Base-by-base conservation (phyloP, 768 basidiomycete genomes). In the Mycena sanguinolenta region DNA sequence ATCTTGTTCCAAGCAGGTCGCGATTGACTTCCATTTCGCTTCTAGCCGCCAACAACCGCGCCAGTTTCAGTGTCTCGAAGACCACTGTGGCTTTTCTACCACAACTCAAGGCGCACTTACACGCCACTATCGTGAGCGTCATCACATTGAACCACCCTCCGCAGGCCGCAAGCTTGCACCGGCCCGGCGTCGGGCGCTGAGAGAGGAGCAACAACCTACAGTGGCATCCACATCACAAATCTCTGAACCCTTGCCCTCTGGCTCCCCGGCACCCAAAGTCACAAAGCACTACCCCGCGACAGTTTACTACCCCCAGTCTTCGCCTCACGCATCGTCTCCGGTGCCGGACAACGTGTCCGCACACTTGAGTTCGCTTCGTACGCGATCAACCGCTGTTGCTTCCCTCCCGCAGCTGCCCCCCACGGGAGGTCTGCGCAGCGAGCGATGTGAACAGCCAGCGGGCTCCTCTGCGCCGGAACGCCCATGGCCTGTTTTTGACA, bases 111-210 rank as follows among this genome's bases (percentile, higher is more conserved):
- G 58, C 14, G 58, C 66, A 9, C 57, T 67, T n/a, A 67, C 66
- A 1, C 57, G 66, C 39, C 66, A 67, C 50, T 67, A 67, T 54
- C 66, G 66, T 25, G 66, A 67, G 23, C 58, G 58, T 12, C 66
- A 67, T 27, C n/a, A 30, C 3, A 60, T 61, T 10, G 66, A 67
- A 21, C 66, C 66, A 17, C 66, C 65, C 38, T n/a, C 52, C 3
- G 13, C 21, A 9, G 21, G 17, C 2, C 39, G 53, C 28, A 64
- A 39, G 27, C 27, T n/a, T 16, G 36, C 27, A 21, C 59, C 59
- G 59, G 14, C 25, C 14, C 52, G 42, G 44, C 59, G 28, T 10
- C 59, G 44, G 14, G 14, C 42, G 2, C 38, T 25, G 36, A 17
- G 39, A 21, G 10, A 10, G 28, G 28, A 49, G 27, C 42, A 30